phyloP scores from a whole-genome alignment of 371 early-diverging fungal genomes.

The Mucor saturninus region DNA sequence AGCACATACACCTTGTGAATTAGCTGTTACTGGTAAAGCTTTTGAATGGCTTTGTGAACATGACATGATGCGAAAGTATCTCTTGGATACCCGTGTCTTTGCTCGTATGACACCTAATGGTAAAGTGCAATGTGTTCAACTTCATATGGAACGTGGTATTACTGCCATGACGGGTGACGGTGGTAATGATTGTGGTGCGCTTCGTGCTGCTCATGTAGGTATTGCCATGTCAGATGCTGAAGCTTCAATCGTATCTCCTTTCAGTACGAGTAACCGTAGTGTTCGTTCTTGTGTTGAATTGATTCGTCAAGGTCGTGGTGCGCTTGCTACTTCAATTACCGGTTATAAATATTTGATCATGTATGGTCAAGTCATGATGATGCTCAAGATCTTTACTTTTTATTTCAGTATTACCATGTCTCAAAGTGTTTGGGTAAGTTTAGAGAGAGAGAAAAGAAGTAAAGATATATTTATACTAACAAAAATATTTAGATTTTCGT shows the following conservation, averaged over 20 bases:
- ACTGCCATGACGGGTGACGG: conserved; percentile 97
- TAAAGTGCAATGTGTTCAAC: conserved; percentile 74
- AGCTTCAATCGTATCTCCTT: conserved; percentile 87
- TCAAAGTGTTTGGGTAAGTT: conserved; percentile 63
- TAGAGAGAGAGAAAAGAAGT: too few species aligned
- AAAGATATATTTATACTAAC: too few species aligned
- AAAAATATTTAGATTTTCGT: conserved; percentile 48
- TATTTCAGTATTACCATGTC: conserved; percentile 62
- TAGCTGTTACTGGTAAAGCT: conserved; percentile 77
- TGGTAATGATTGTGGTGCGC: conserved; percentile 95
- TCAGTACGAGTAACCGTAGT: conserved; percentile 73
- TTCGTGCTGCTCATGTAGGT: conserved; percentile 91
- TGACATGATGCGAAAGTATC: conserved; percentile 52
- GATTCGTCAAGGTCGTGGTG: conserved; percentile 74
- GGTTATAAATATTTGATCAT: conserved; percentile 75
- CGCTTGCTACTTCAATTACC: conserved; percentile 78
- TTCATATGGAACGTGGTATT: conserved; percentile 76
- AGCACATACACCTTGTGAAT: conserved; percentile 53
- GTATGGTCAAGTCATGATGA: conserved; percentile 79
- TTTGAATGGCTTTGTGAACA: conserved; percentile 57
- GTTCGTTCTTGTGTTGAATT: conserved; percentile 77
- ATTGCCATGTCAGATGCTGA: conserved; percentile 88
- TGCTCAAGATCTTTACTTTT: conserved; percentile 65
- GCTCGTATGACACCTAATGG: conserved; percentile 81
- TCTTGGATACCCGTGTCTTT: conserved; percentile 70